Evolutionary conservation across 2,329 filamentous ascomycete species (phyloP).

Genomic region (Beauveria brongniartii): DNA sequence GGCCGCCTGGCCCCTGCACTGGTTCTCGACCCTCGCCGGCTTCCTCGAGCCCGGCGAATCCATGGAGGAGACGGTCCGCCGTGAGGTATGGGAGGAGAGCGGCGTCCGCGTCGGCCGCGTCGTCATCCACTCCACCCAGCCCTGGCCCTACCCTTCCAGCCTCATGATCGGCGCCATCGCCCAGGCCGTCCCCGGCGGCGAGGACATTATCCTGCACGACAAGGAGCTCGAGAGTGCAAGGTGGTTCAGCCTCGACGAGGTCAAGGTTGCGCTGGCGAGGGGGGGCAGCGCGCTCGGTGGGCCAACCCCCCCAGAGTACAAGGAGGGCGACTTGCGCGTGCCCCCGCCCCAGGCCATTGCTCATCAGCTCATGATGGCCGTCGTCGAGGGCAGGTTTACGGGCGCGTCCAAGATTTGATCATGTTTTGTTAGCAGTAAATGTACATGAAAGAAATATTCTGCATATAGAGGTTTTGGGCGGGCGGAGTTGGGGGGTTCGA

Average conservation of each 20-base stretch:
- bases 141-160: slow-evolving; percentile 80
- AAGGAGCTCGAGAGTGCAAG: slow-evolving; percentile 83
- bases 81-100: slow-evolving; percentile 82
- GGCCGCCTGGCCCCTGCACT: slow-evolving; percentile 72
- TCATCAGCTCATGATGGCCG: slow-evolving; percentile 74
- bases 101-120: slow-evolving; percentile 71
- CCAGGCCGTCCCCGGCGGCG: slow-evolving; percentile 69
- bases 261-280: slow-evolving; percentile 61
- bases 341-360: slow-evolving; percentile 88
- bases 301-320: slow-evolving; percentile 55
- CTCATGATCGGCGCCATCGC: slow-evolving; percentile 84
- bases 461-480: neutral
- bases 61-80: slow-evolving; percentile 73
- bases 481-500: neutral
- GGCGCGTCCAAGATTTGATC: slow-evolving; percentile 43
- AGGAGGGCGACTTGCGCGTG: slow-evolving; percentile 68
- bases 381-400: slow-evolving; percentile 65
- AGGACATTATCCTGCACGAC: slow-evolving; percentile 79
- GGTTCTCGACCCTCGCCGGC: slow-evolving; percentile 83
- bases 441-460: neutral
- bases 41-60: slow-evolving; percentile 83
- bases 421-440: neutral
- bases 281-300: slow-evolving; percentile 62
- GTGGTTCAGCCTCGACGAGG: slow-evolving; percentile 80
- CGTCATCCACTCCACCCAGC: slow-evolving; percentile 74